Evolutionary conservation across 345 rosid species (phyloP).

Genomic region (Camelina neglecta): DNA sequence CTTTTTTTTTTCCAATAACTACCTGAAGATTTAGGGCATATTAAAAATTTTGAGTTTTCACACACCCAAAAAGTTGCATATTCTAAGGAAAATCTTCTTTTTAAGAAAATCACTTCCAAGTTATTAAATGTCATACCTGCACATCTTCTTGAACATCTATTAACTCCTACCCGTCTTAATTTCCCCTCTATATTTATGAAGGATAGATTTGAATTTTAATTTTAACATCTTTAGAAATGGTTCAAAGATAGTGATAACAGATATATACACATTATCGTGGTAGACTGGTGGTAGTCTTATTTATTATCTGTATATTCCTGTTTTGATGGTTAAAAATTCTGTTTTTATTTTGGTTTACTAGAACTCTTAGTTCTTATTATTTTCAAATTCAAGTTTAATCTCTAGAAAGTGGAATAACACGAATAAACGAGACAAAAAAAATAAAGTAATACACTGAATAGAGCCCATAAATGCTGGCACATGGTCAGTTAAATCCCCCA

Average conservation of each 20-base stretch:
- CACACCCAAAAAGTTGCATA: slow-evolving; percentile 32
- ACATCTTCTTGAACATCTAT: background rate
- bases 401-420: background rate
- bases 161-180: background rate
- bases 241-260: slow-evolving; percentile 1
- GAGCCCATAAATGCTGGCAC: slow-evolving; percentile 44
- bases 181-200: background rate
- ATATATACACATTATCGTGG: background rate
- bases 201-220: background rate
- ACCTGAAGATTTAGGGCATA: background rate
- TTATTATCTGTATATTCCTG: background rate
- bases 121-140: slow-evolving; percentile 16
- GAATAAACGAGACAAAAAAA: background rate
- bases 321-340: background rate
- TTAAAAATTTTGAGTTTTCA: background rate
- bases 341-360: background rate
- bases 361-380: background rate
- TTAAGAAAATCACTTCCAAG: background rate
- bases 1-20: background rate
- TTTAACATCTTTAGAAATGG: background rate
- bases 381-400: background rate
- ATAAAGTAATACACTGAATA: background rate
- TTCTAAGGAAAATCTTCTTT: slow-evolving; percentile 32
- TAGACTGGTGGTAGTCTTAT: background rate
- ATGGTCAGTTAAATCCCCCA: slow-evolving; percentile 38